Conservation (phyloP, 2,329 filamentous ascomycete species). For the Alternaria arbusti region DNA sequence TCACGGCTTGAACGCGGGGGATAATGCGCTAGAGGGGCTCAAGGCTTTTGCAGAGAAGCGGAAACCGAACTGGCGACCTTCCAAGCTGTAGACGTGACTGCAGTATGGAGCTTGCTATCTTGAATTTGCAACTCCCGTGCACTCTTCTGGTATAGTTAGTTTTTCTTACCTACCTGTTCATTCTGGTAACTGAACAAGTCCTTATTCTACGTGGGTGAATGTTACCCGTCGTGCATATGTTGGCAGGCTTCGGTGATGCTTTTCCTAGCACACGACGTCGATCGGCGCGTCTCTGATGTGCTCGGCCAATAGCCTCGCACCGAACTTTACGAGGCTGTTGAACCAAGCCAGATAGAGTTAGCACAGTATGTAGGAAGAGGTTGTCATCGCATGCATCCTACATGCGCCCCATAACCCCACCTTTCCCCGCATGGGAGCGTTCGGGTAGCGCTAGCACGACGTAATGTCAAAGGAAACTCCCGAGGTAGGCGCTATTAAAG, state of each 20-base stretch:
- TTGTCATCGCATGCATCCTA: neutral
- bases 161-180: neutral
- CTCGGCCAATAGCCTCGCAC: neutral
- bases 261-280: neutral
- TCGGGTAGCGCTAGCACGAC: constrained; percentile 5
- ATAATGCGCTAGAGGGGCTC: constrained; percentile 59
- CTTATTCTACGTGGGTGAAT: neutral
- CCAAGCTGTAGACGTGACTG: constrained; percentile 47
- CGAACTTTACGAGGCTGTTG: neutral
- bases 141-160: neutral
- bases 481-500: constrained; percentile 14
- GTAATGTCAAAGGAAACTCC: neutral
- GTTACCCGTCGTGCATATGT: neutral
- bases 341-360: constrained; percentile 13
- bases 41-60: constrained; percentile 61
- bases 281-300: neutral
- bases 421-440: constrained; percentile 33
- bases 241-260: constrained; percentile 22
- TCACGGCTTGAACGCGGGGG: constrained; percentile 49
- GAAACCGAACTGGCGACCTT: constrained; percentile 57
- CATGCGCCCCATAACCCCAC: constrained; percentile 22
- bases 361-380: neutral
- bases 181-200: neutral
- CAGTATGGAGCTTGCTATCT: neutral
- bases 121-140: neutral